Evolutionary conservation across 805 yeast species (phyloP).

Genomic region (Cyberlindnera veronae): DNA sequence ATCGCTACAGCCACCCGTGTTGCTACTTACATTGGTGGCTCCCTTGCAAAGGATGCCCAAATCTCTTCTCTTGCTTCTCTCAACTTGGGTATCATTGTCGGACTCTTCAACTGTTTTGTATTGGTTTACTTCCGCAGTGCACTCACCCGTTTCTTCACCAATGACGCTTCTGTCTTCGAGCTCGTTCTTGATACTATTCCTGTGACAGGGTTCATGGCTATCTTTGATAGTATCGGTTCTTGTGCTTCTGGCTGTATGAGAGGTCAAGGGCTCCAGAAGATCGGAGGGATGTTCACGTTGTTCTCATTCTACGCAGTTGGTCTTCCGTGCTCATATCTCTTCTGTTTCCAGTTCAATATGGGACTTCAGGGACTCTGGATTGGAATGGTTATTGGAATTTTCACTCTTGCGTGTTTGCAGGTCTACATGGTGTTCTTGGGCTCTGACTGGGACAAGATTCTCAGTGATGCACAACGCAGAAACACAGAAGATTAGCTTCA

Average conservation of each 20-base stretch:
- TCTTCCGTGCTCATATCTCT: conserved; percentile 55
- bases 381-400: conserved; percentile 64
- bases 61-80: conserved; percentile 43
- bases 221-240: conserved; percentile 69
- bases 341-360: conserved; percentile 50
- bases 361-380: conserved; percentile 70
- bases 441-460: conserved; percentile 49
- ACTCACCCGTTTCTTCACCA: conserved; percentile 58
- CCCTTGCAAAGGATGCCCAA: conserved; percentile 42
- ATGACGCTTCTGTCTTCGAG: conserved; percentile 53
- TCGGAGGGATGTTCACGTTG: conserved; percentile 71
- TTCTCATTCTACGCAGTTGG: conserved; percentile 70
- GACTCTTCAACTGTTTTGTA: conserved; percentile 47
- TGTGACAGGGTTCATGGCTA: conserved; percentile 62
- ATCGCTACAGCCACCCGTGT: conserved; percentile 71
- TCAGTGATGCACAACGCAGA: conserved; percentile 41
- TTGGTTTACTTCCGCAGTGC: conserved; percentile 45
- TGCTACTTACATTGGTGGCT: conserved; percentile 67
- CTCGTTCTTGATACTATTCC: conserved; percentile 53
- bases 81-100: conserved; percentile 39
- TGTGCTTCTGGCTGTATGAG: conserved; percentile 77
- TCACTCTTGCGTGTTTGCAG: conserved; percentile 47
- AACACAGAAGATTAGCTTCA: no score
- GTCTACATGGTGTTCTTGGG: conserved; percentile 42
- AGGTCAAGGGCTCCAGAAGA: conserved; percentile 80